Conservation (phyloP, 2,329 filamentous ascomycete genomes). For the Pyricularia pennisetigena region DNA sequence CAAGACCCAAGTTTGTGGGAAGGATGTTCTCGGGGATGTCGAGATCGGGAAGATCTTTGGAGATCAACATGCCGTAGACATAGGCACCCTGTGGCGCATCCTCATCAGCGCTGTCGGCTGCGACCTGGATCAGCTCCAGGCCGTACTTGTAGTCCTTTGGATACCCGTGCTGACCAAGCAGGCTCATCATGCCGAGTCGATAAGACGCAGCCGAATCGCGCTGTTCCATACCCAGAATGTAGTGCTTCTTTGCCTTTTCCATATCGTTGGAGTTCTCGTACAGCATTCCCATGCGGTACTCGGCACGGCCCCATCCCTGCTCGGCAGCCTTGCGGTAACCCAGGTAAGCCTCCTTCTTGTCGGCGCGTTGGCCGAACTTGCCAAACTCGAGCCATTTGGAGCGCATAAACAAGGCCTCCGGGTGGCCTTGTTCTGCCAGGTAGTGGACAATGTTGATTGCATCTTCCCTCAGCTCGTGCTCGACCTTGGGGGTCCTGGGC, state of each 20-base stretch:
- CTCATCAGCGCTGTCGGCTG: slow-evolving; percentile 83
- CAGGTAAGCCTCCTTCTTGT: slow-evolving; percentile 89
- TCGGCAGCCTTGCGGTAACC: slow-evolving; percentile 78
- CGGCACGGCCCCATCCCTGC: slow-evolving; percentile 75
- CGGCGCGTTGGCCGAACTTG: slow-evolving; percentile 80
- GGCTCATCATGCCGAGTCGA: slow-evolving; percentile 92
- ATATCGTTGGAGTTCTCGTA: slow-evolving; percentile 93
- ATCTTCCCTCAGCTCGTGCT: slow-evolving; percentile 80
- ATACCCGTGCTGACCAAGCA: slow-evolving; percentile 89
- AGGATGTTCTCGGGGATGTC: slow-evolving; percentile 62
- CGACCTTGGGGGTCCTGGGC: slow-evolving; percentile 71
- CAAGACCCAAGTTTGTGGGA: slow-evolving; percentile 59
- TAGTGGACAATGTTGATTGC: slow-evolving; percentile 89
- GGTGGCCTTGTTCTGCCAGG: slow-evolving; percentile 82
- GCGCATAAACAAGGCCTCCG: slow-evolving; percentile 86
- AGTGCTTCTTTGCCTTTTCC: slow-evolving; percentile 83
- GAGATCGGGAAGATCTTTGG: slow-evolving; percentile 85
- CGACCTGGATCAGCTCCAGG: slow-evolving; percentile 71
- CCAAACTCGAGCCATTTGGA: slow-evolving; percentile 98
- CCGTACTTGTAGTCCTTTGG: slow-evolving; percentile 69
- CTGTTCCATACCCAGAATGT: slow-evolving; percentile 67
- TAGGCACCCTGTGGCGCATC: slow-evolving; percentile 96
- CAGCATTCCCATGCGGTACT: slow-evolving; percentile 97
- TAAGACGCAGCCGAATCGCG: slow-evolving; percentile 81
- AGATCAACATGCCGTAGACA: slow-evolving; percentile 89